phyloP scores from a whole-genome alignment of 768 basidiomycete genomes.

The Boletus subcaerulescens region DNA sequence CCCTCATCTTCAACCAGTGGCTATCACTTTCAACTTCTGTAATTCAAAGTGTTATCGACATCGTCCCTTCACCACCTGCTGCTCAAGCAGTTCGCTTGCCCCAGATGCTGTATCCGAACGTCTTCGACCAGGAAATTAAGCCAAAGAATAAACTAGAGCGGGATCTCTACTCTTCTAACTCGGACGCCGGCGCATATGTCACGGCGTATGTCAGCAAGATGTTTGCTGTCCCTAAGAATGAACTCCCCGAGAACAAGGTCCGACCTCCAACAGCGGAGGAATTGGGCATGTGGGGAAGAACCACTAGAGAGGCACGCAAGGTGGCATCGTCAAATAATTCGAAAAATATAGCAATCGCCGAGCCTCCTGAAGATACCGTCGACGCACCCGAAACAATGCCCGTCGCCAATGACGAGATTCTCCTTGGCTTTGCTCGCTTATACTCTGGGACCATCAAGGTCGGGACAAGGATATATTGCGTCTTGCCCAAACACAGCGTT shows the following conservation, averaged over 20 bases:
- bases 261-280: conserved; percentile 78
- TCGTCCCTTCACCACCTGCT: conserved; percentile 82
- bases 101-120: conserved; percentile 85
- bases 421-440: conserved; percentile 91
- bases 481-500: conserved; percentile 85
- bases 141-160: conserved; percentile 82
- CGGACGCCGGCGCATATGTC: conserved; percentile 53
- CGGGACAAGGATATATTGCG: conserved; percentile 62
- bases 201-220: conserved; percentile 96
- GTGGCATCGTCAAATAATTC: conserved; percentile 31
- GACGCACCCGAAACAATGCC: not conserved
- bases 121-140: conserved; percentile 53
- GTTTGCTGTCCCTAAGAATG: conserved; percentile 83
- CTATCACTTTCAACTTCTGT: conserved; percentile 89
- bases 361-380: not conserved
- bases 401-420: conserved; percentile 46
- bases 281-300: conserved; percentile 64
- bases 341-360: conserved; percentile 6
- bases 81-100: conserved; percentile 86
- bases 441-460: conserved; percentile 83
- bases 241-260: conserved; percentile 85
- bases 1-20: conserved; percentile 92
- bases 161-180: conserved; percentile 74
- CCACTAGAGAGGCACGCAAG: conserved; percentile 43
- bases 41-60: conserved; percentile 88